Evolutionary conservation across 345 rosid species (phyloP).

Genomic region (Acer saccharum): DNA sequence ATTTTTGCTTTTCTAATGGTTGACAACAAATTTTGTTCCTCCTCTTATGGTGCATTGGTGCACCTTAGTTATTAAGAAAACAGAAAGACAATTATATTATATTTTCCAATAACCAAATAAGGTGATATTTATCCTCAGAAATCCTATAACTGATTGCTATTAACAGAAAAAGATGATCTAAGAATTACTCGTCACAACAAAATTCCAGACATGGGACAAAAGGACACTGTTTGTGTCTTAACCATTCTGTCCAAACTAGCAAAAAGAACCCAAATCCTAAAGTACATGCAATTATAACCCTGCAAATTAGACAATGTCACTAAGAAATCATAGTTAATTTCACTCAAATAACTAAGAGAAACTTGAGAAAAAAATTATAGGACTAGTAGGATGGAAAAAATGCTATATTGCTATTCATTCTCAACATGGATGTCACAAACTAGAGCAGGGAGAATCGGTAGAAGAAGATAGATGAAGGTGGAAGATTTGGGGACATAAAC

Average conservation of each 20-base stretch:
- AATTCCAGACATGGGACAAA: background rate
- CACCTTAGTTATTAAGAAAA: background rate
- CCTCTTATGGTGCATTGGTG: background rate
- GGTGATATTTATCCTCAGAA: background rate
- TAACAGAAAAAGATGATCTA: background rate
- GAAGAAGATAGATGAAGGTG: slow-evolving; percentile 2
- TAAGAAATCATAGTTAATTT: background rate
- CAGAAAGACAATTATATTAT: background rate
- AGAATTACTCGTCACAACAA: background rate
- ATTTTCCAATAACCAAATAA: background rate
- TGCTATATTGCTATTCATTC: background rate
- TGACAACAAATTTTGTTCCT: background rate
- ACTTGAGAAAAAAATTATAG: background rate
- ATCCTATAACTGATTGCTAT: background rate
- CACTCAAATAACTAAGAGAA: background rate
- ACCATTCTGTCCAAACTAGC: background rate
- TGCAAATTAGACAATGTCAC: background rate
- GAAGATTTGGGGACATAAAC: background rate
- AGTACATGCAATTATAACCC: background rate
- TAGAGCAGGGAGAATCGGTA: background rate
- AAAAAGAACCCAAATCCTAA: background rate
- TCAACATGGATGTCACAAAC: background rate
- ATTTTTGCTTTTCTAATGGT: background rate
- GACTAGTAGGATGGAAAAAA: background rate
- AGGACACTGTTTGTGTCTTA: background rate